Percentiles rank a stretch among this genome's conserved stretches.
These are phyloP conservation scores for Paramecium bursaria DNA, from an alignment of 73 alveolate genomes.

Conservation along the genomic window DNA sequence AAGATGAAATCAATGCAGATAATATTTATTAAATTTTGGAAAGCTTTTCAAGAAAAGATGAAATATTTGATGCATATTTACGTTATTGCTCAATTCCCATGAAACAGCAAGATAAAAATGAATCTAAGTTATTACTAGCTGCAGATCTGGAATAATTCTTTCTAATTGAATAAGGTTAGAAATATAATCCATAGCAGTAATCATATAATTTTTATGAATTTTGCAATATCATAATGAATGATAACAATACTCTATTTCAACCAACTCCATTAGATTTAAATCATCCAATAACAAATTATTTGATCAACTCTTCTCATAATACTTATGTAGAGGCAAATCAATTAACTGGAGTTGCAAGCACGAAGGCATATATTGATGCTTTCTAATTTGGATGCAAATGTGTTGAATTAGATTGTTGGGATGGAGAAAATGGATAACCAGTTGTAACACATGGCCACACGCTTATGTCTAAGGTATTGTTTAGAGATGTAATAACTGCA, in stretches of 20 bases:
- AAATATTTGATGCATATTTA: slow-evolving; percentile 4
- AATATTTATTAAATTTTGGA: slow-evolving; percentile 30
- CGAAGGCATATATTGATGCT: slow-evolving; percentile 87
- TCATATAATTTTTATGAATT: slow-evolving; percentile 45
- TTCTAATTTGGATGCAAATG: slow-evolving; percentile 90
- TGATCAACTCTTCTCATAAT: slow-evolving; percentile 91
- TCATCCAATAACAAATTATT: slow-evolving; percentile 86
- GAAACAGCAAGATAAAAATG: slow-evolving; percentile 12
- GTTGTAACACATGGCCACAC: slow-evolving; percentile 95
- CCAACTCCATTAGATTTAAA: slow-evolving; percentile 72
- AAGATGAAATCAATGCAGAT: slow-evolving; percentile 13
- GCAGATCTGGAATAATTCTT: slow-evolving; percentile 64
- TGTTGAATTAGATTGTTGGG: slow-evolving; percentile 95
- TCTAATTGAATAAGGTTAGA: neutral
- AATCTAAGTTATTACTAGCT: slow-evolving; percentile 71
- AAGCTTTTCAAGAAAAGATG: slow-evolving; percentile 43
- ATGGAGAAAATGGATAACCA: slow-evolving; percentile 93
- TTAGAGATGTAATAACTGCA: slow-evolving; percentile 82
- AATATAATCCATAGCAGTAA: neutral
- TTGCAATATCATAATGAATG: neutral
- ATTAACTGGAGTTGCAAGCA: slow-evolving; percentile 89
- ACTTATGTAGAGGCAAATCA: slow-evolving; percentile 94
- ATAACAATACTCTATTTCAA: neutral
- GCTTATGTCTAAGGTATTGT: slow-evolving; percentile 77
- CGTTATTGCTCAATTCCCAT: slow-evolving; percentile 36